phyloP scores from a whole-genome alignment of 768 basidiomycete genomes.

The Kwoniella sp. region DNA sequence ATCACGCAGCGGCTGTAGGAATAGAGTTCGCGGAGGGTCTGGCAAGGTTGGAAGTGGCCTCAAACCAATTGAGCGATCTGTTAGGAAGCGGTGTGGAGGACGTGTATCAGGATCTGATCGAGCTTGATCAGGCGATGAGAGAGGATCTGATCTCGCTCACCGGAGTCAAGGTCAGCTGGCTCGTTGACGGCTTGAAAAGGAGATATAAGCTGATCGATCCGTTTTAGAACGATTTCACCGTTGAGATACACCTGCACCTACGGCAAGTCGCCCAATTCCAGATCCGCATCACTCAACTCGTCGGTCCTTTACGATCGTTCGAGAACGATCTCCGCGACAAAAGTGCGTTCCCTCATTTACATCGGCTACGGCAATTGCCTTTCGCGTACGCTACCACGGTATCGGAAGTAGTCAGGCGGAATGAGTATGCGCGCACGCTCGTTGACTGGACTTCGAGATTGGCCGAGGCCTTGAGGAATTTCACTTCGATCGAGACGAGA shows the following conservation, averaged over 20 bases:
- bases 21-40: constrained; percentile 40
- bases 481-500: constrained; percentile 76
- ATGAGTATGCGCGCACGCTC: constrained; percentile 88
- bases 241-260: constrained; percentile 63
- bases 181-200: neutral
- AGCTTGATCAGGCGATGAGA: constrained; percentile 47
- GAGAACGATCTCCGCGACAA: constrained; percentile 66
- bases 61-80: constrained; percentile 34
- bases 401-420: constrained; percentile 84
- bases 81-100: constrained; percentile 22
- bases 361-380: constrained; percentile 81
- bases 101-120: constrained; percentile 29
- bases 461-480: constrained; percentile 80
- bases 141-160: constrained; percentile 47
- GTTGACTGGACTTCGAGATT: constrained; percentile 77
- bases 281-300: constrained; percentile 75
- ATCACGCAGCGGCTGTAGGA: constrained; percentile 25
- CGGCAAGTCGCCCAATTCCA: constrained; percentile 79
- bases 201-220: constrained; percentile 1
- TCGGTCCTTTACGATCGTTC: constrained; percentile 66
- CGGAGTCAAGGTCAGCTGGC: constrained; percentile 42
- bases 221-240: constrained; percentile 57
- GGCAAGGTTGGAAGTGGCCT: constrained; percentile 32
- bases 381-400: constrained; percentile 91
- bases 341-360: constrained; percentile 87